Evolutionary conservation across 2,329 filamentous ascomycete genomes (phyloP), one percentile per base, ranked within the genome.

Genomic region (Metarhizium brunneum): DNA sequence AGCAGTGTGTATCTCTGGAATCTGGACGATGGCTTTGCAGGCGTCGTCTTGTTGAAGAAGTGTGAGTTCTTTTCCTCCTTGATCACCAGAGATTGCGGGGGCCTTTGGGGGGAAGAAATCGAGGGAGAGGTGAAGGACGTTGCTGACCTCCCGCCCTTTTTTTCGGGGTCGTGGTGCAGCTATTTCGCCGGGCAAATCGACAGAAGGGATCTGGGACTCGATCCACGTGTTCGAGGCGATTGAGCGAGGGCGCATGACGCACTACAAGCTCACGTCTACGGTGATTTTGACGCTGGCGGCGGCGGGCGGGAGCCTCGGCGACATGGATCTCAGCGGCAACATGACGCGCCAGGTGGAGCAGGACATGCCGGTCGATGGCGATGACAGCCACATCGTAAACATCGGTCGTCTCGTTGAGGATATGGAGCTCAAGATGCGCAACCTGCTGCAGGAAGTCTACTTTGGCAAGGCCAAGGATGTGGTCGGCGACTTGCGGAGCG

Each of bases 381-480:
- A 97, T 72, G 87, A 88, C 63, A 90, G 88, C 71, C 94, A 99
- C 77, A 94, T 99, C 64, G 89, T 88, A 64, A 99, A 99, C 73
- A 90, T 97, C 58, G 94, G 94, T 56, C 82, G 86, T 61, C 80
- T 99, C 68, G 92, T 99, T 53, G 94, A 99, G 78, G 94, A 99
- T 72, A 97, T 99, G 94, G 94, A 99, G 76, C 84, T 96, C 70
- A 96, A 96, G 81, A 97, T 99, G 94, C 84, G 94, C 62, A 99
- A 99, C 73, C 73, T 97, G 72, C 77, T 99, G 70, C 92, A 99
- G 78, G 94, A 99, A 74, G 94, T 99, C 52, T 99, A 99, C 76
- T 99, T 99, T 74, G 94, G 94, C 69, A 99, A 99, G 79, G 92
- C 94, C 55, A 96, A 95, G 81, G 94, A 99, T 73, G 91, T 99